phyloP scores from a whole-genome alignment of 768 basidiomycete species.

The Boletus rubropictus region DNA sequence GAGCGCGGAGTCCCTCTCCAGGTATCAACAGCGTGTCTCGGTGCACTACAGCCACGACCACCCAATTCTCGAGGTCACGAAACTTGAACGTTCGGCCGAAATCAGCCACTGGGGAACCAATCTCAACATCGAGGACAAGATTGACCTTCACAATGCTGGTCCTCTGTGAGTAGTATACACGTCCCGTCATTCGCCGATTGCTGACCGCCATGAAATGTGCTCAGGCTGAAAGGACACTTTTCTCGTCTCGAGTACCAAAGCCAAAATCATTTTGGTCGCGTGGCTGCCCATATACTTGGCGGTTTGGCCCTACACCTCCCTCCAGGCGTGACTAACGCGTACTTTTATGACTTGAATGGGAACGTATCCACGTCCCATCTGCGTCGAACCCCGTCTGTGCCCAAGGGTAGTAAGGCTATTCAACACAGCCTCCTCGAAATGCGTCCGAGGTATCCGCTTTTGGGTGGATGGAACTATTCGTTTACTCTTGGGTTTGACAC shows the following conservation, averaged over 20 bases:
- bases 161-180: conserved; percentile 58
- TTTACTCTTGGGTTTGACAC: conserved; percentile 94
- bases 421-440: conserved; percentile 73
- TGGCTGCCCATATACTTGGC: conserved; percentile 65
- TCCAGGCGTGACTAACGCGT: conserved; percentile 70
- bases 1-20: conserved; percentile 46
- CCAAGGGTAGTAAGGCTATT: conserved; percentile 48
- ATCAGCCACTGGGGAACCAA: conserved; percentile 98
- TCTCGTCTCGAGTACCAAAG: conserved; percentile 85
- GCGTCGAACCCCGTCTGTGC: conserved; percentile 58
- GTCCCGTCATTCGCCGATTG: background rate
- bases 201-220: conserved; percentile 1
- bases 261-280: conserved; percentile 62
- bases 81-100: conserved; percentile 73
- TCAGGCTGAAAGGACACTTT: conserved; percentile 91
- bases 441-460: conserved; percentile 82
- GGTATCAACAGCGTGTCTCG: conserved; percentile 57
- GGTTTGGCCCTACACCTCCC: conserved; percentile 78
- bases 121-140: conserved; percentile 86
- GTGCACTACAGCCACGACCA: conserved; percentile 82
- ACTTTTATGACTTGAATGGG: conserved; percentile 89
- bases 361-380: conserved; percentile 95
- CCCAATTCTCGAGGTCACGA: conserved; percentile 72
- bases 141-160: conserved; percentile 82
- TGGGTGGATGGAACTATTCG: conserved; percentile 97